These are phyloP conservation scores for Ogataea chonburiensis DNA, from an alignment of 805 yeast genomes.

Conservation along the genomic window DNA sequence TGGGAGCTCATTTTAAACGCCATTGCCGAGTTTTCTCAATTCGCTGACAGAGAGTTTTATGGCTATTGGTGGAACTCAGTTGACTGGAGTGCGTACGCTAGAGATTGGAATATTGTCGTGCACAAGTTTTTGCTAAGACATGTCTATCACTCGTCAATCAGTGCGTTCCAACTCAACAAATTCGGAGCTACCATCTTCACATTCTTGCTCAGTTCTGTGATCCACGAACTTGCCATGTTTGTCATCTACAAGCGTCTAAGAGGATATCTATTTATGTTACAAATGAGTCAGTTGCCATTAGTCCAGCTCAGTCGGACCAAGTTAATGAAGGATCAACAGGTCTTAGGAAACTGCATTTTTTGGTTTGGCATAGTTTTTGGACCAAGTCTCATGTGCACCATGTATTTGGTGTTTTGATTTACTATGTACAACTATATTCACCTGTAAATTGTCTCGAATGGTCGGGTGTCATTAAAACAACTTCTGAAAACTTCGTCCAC, in stretches of 20 bases:
- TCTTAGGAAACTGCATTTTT: constrained; percentile 77
- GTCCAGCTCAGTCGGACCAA: constrained; percentile 60
- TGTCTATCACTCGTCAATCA: constrained; percentile 87
- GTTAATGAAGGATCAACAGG: constrained; percentile 51
- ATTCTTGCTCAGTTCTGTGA: constrained; percentile 71
- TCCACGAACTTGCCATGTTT: constrained; percentile 93
- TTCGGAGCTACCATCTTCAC: constrained; percentile 72
- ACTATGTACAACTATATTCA: constrained; percentile 29
- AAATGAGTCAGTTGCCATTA: constrained; percentile 86
- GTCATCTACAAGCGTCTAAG: constrained; percentile 77
- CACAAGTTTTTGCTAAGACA: constrained; percentile 87
- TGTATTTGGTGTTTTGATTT: constrained; percentile 69
- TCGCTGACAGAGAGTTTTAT: constrained; percentile 90
- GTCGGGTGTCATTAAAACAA: constrained; percentile 93
- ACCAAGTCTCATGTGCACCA: constrained; percentile 82
- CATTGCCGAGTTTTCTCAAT: constrained; percentile 82
- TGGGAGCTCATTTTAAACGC: constrained; percentile 94
- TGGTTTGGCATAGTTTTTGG: constrained; percentile 92
- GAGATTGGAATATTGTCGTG: constrained; percentile 94
- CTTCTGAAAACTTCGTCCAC: constrained; percentile 90
- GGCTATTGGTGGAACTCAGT: constrained; percentile 98
- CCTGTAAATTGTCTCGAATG: constrained; percentile 88
- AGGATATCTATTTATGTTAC: constrained; percentile 76
- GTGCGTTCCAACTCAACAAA: constrained; percentile 67
- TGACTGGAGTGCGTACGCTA: constrained; percentile 89